These are phyloP conservation scores for Rhododendron griersonianum DNA, from an alignment of 148 eudicot genomes.

Conservation along the genomic window DNA sequence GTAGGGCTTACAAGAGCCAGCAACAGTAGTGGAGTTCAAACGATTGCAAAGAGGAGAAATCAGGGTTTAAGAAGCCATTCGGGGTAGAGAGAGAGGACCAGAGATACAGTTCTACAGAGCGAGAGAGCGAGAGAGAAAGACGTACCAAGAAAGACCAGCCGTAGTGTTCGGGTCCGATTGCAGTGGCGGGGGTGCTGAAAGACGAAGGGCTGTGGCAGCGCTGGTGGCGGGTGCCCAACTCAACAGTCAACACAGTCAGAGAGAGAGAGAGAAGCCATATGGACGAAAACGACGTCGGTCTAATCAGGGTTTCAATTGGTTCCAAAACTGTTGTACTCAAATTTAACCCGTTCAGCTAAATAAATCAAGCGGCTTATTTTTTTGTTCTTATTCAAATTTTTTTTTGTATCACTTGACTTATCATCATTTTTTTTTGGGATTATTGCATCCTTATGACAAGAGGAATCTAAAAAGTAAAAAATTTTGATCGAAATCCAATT, in stretches of 20 bases:
- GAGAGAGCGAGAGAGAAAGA: not conserved
- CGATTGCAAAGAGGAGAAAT: not conserved
- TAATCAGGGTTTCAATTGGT: not conserved
- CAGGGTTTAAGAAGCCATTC: slow-evolving; percentile 6
- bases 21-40: not conserved
- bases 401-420: no score
- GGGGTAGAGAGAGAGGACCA: slow-evolving; percentile 24
- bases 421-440: no score
- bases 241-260: not conserved
- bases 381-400: no score
- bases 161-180: not conserved
- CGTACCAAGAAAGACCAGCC: not conserved
- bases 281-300: not conserved
- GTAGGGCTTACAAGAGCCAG: not conserved
- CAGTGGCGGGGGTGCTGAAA: not conserved
- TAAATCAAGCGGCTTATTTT: no score
- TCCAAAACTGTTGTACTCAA: no score
- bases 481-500: no score
- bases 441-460: no score
- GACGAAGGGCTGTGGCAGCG: not conserved
- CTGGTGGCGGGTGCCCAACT: not conserved
- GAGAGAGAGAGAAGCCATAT: not conserved
- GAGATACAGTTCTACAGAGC: not conserved
- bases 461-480: no score
- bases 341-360: no score